phyloP scores from a whole-genome alignment of 306 rosid genomes.

The Gillenia trifoliata region DNA sequence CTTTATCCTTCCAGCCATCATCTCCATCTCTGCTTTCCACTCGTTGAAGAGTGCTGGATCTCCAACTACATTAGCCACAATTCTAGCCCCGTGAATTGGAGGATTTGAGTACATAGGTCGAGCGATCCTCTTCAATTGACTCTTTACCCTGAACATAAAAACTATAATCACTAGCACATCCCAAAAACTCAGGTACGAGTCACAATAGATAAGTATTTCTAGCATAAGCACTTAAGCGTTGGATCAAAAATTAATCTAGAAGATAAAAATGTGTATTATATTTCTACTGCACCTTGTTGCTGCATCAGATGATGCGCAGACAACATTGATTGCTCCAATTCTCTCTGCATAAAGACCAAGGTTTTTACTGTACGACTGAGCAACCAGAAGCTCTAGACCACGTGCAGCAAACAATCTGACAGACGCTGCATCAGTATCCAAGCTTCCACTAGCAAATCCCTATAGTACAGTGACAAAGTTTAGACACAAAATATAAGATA shows the following conservation, averaged over 20 bases:
- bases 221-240: too few relatives aligned
- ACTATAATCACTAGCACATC: constrained; percentile 11
- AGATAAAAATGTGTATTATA: too few relatives aligned
- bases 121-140: constrained; percentile 94
- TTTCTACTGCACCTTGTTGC: too few relatives aligned
- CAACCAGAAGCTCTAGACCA: constrained; percentile 87
- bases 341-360: constrained; percentile 99
- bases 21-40: constrained; percentile 97
- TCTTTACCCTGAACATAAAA: constrained; percentile 69
- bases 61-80: constrained; percentile 93
- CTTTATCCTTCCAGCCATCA: constrained; percentile 99
- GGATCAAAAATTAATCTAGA: too few relatives aligned
- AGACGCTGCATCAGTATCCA: constrained; percentile 81
- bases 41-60: constrained; percentile 68
- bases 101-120: constrained; percentile 99
- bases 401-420: constrained; percentile 88
- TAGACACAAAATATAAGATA: constrained; percentile 4
- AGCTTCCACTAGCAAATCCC: constrained; percentile 99
- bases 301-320: constrained; percentile 79
- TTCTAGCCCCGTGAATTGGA: constrained; percentile 89
- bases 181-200: neutral
- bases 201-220: neutral
- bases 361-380: constrained; percentile 96
- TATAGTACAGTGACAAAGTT: constrained; percentile 21
- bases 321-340: constrained; percentile 87